Conservation (phyloP, 2,329 filamentous ascomycete genomes). For the Ophiostoma ulmi region DNA sequence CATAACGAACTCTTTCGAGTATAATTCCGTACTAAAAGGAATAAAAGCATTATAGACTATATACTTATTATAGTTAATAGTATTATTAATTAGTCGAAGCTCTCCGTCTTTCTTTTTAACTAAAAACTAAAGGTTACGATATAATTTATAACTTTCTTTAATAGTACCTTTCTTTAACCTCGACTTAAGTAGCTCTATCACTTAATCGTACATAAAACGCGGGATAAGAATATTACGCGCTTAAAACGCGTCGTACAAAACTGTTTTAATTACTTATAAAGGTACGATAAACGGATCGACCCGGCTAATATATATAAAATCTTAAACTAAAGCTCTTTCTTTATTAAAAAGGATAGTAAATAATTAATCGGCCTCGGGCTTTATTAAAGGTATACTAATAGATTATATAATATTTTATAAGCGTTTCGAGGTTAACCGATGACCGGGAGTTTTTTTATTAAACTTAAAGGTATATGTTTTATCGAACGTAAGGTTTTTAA, state of each 20-base stretch:
- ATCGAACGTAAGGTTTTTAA: no score
- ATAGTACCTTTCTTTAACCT: neutral
- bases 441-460: no score
- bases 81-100: neutral
- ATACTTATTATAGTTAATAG: neutral
- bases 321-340: neutral
- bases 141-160: neutral
- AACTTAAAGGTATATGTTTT: no score
- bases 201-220: neutral
- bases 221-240: neutral
- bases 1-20: neutral
- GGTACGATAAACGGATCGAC: neutral
- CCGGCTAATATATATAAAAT: neutral
- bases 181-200: neutral
- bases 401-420: neutral
- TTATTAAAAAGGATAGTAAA: neutral
- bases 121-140: neutral
- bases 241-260: neutral
- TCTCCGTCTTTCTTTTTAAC: neutral
- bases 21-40: neutral
- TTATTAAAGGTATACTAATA: neutral
- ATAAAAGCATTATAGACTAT: neutral
- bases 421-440: neutral
- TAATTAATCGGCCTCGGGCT: neutral
- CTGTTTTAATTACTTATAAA: neutral